Evolutionary conservation across 805 yeast species (phyloP), one percentile per base, ranked within the genome.

Genomic region (Candida coleopterorum): DNA sequence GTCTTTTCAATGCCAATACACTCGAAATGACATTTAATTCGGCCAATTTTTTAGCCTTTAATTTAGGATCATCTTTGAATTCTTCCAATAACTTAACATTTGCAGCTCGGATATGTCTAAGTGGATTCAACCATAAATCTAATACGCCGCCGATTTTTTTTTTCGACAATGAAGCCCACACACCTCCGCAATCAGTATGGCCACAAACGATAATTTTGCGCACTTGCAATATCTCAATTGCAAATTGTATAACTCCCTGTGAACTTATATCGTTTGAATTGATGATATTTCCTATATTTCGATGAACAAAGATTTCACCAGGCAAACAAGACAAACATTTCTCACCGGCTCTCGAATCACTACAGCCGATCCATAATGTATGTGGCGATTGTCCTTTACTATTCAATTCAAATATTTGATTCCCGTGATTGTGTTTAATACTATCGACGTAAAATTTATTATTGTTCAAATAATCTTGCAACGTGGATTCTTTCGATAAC

Each of bases 181-280:
- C 77, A 21, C 96, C 97, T 34, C 96, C 96, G 70, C 97, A 89
- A 58, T 86, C 95, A 22, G 93, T 83, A 62, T 89, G 97, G 3
- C 97, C 97, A 61, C 96, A 85, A 5, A 89, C 83, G 38, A 89
- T 72, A 35, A 89, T 78, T 53, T 85, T 86, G 46, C 71, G 73
- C 26, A 90, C 94, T 52, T 84, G 82, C 42, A 89, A 69, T 10
- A 81, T 86, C 46, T 85, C 88, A 46, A 90, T 77, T 4, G 96
- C 95, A 52, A 85, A 86, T 58, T 89, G 96, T 21, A 90, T 64
- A 2, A 88, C 88, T 0, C 95, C 81, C 55, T 77, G 78, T 14
- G 82, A 71, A 27, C 87, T 74, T 30, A 82, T 64, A 56, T 90
- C 97, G 38, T 77, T 75, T 18, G 81, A 69, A 37, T 77, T 73